These are phyloP conservation scores for Aspergillus conjunctus DNA, from an alignment of 495 filamentous ascomycete species.

Conservation along the genomic window DNA sequence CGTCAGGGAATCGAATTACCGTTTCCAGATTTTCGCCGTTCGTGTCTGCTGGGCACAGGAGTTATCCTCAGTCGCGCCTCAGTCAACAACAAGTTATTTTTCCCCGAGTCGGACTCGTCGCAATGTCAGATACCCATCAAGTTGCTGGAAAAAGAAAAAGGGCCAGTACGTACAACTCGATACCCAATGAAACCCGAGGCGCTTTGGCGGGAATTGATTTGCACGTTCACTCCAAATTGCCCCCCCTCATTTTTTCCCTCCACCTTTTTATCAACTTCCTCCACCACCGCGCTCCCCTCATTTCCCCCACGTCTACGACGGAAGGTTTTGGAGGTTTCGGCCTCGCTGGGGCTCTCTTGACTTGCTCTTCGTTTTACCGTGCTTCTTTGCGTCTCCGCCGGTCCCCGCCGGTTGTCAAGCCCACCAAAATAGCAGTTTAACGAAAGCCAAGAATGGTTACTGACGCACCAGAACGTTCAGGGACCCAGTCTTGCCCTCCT, in stretches of 20 bases:
- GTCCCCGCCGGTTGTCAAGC: conserved; percentile 2
- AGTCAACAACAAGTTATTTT: conserved; percentile 3
- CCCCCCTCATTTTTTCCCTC: conserved; percentile 11
- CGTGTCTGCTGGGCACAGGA: not conserved
- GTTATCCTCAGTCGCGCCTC: not conserved
- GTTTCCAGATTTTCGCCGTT: not conserved
- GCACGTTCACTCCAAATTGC: conserved; percentile 14
- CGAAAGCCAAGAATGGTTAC: conserved; percentile 19
- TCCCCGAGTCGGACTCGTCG: conserved; percentile 6
- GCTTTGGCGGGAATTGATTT: conserved; percentile 4
- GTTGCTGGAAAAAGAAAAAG: conserved; percentile 54
- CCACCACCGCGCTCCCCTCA: conserved; percentile 4
- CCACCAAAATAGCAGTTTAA: not conserved
- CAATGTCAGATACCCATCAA: conserved; percentile 43
- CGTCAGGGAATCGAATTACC: not conserved
- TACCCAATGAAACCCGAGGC: conserved; percentile 18
- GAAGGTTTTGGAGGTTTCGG: not conserved
- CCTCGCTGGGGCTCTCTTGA: too few species aligned
- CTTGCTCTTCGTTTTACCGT: not conserved
- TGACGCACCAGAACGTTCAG: conserved; percentile 40
- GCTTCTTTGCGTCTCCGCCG: not conserved
- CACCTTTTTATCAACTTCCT: not conserved
- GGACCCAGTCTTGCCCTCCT: conserved; percentile 93
- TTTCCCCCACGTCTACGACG: not conserved
- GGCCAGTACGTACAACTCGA: conserved; percentile 38